Base-by-base conservation (phyloP, 2,329 filamentous ascomycete species). In the Claviceps sp. region DNA sequence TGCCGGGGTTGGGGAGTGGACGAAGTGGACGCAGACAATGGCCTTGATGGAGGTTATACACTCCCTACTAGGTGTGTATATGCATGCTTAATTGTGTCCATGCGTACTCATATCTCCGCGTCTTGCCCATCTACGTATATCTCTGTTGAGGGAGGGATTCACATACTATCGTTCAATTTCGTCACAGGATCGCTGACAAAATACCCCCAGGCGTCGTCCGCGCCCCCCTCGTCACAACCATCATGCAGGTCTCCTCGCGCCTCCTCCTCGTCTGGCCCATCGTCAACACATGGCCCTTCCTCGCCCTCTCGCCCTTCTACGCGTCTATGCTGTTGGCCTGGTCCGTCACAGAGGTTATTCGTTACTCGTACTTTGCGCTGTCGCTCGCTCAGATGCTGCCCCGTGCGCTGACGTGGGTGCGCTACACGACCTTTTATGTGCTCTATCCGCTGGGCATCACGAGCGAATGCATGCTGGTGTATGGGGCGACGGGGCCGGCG, bases 361-460 rank as follows among this genome's bases (percentile, higher is more conserved):
- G 93, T 51, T 98, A 98, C 76, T 79, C 81, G 47, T 98, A 87
- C 76, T 97, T 97, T 66, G 85, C 86, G 38, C 76, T 89, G 61
- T 82, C 81, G 60, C 77, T 93, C 37, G 71, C 74, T 56, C 75
- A 79, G 30, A 64, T 70, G 54, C 79, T 85, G 34, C 87, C 89
- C 0, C 65, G 62, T 0, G 72, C 76, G 54, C 76, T 95, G 64
- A 81, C 81, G 40, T 95, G 88, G 86, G 72, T 94, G 68, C 77
- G 89, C 60, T 90, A 96, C 70, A 95, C 94, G 67, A 89, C 87
- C 7, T 98, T 98, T 70, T 88, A 88, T 61, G 72, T 96, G 40
- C 78, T 98, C 22, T 98, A 98, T 70, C 93, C 93, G 1, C 66
- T 97, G 54, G 93, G 93, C 43, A 96, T 97, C 63, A 75, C 78